Percentiles rank a stretch among this genome's conserved stretches.
phyloP scores from a whole-genome alignment of 371 early-diverging fungal genomes.

The Umbelopsis sp. region DNA sequence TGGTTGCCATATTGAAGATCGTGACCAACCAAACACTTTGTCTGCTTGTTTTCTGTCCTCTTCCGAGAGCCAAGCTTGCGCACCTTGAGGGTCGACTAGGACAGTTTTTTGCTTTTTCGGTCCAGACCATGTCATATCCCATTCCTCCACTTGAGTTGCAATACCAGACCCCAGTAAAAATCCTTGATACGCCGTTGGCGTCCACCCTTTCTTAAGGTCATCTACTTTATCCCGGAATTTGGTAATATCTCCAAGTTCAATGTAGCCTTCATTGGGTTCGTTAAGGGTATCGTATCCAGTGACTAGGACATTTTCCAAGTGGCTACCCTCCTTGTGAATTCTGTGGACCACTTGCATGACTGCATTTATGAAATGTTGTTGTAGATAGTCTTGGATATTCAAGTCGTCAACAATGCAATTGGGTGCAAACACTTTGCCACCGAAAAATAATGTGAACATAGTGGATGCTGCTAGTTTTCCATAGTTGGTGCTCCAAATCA shows the following conservation, averaged over 20 bases:
- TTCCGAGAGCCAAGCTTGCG: conserved; percentile 56
- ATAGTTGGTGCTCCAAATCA: conserved; percentile 92
- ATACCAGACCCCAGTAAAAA: conserved; percentile 68
- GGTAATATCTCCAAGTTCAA: conserved; percentile 55
- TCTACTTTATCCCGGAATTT: conserved; percentile 46
- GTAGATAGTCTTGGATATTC: conserved; percentile 75
- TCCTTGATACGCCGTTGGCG: conserved; percentile 68
- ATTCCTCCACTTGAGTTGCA: conserved; percentile 57
- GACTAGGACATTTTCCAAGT: conserved; percentile 61
- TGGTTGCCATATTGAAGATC: conserved; percentile 39
- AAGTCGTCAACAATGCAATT: conserved; percentile 53
- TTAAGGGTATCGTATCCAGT: conserved; percentile 79
- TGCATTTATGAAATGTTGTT: conserved; percentile 65
- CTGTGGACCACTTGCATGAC: conserved; percentile 48
- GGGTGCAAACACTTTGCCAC: conserved; percentile 76
- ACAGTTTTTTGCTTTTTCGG: conserved; percentile 48
- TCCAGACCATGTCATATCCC: conserved; percentile 62
- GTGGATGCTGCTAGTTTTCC: conserved; percentile 81
- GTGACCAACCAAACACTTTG: conserved; percentile 52
- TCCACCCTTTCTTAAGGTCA: conserved; percentile 58
- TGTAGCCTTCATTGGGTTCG: conserved; percentile 72
- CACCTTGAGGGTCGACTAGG: conserved; percentile 53
- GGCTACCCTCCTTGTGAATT: conserved; percentile 37
- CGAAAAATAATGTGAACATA: conserved; percentile 86
- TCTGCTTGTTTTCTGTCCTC: conserved; percentile 39